These are phyloP conservation scores for Chernovozyma sophiae-reginae DNA, from an alignment of 1,139 yeast species.

Conservation along the genomic window DNA sequence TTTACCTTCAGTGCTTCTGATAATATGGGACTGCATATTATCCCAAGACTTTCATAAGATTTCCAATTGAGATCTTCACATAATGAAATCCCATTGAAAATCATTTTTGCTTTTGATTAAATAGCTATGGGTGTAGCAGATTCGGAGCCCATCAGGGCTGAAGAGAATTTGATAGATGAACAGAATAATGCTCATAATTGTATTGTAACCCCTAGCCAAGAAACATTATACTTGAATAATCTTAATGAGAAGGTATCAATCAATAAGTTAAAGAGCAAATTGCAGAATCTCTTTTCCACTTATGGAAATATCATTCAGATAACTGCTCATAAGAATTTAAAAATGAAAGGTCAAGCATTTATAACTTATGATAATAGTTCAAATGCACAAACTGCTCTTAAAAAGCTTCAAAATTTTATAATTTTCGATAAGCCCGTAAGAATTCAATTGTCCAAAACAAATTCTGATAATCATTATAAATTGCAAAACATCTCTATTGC, in stretches of 20 bases:
- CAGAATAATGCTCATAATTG: too few species aligned
- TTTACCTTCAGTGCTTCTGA: too few species aligned
- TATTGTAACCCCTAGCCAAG: too few species aligned
- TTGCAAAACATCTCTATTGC: not conserved
- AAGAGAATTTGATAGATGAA: too few species aligned
- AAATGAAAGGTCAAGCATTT: conserved; percentile 84
- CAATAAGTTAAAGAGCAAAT: conserved; percentile 43
- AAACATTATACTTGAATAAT: conserved; percentile 60
- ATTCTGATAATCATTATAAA: conserved; percentile 37
- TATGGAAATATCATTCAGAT: conserved; percentile 53
- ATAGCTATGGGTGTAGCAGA: too few species aligned
- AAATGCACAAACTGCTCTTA: conserved; percentile 49
- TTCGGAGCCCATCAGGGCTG: too few species aligned
- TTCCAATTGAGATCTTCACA: too few species aligned
- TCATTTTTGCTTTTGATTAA: too few species aligned
- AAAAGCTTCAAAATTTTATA: conserved; percentile 35
- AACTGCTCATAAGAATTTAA: conserved; percentile 57
- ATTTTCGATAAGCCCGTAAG: conserved; percentile 56
- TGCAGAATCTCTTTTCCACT: conserved; percentile 37
- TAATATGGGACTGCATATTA: too few species aligned
- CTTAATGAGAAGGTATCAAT: conserved; percentile 66
- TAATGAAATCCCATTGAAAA: too few species aligned
- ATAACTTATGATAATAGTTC: conserved; percentile 50
- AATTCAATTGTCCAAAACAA: conserved; percentile 36
- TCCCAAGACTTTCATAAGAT: too few species aligned